These are phyloP conservation scores for Nothophaeocryptopus gaeumannii DNA, from an alignment of 2,329 filamentous ascomycete genomes.

Conservation along the genomic window DNA sequence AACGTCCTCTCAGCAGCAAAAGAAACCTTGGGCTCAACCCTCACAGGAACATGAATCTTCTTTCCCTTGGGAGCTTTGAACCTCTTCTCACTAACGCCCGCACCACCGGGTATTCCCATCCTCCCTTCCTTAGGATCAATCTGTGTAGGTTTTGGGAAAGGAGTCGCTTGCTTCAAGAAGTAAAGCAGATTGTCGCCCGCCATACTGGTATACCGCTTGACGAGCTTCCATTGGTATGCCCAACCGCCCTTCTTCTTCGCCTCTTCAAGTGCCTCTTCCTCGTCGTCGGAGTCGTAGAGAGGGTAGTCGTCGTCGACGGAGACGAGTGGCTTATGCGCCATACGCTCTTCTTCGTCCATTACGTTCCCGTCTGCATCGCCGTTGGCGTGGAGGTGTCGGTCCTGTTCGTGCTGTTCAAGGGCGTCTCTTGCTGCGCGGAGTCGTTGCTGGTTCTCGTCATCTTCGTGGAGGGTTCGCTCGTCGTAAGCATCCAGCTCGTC, in stretches of 20 bases:
- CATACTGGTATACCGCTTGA: slow-evolving; percentile 50
- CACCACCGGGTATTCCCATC: slow-evolving; percentile 43
- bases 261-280: slow-evolving; percentile 72
- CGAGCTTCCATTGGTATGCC: slow-evolving; percentile 64
- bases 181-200: slow-evolving; percentile 38
- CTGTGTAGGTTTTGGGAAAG: slow-evolving; percentile 42
- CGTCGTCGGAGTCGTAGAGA: slow-evolving; percentile 84
- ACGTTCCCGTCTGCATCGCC: slow-evolving; percentile 40
- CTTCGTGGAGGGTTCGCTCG: slow-evolving; percentile 51
- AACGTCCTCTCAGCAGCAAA: slow-evolving; percentile 96
- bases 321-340: slow-evolving; percentile 58
- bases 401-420: slow-evolving; percentile 51
- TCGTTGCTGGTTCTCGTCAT: slow-evolving; percentile 45
- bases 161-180: slow-evolving; percentile 35
- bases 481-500: slow-evolving; percentile 54
- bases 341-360: slow-evolving; percentile 80
- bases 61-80: slow-evolving; percentile 76
- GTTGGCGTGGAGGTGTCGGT: slow-evolving; percentile 46
- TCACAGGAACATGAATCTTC: slow-evolving; percentile 89
- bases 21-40: slow-evolving; percentile 96
- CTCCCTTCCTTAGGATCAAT: slow-evolving; percentile 41
- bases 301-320: slow-evolving; percentile 67
- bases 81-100: slow-evolving; percentile 41
- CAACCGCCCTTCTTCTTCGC: slow-evolving; percentile 73
- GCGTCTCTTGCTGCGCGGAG: slow-evolving; percentile 52